Percentiles rank a stretch among this genome's conserved stretches.
These are phyloP conservation scores for Symbiodinium pilosum DNA, from an alignment of 73 alveolate species.

Conservation along the genomic window DNA sequence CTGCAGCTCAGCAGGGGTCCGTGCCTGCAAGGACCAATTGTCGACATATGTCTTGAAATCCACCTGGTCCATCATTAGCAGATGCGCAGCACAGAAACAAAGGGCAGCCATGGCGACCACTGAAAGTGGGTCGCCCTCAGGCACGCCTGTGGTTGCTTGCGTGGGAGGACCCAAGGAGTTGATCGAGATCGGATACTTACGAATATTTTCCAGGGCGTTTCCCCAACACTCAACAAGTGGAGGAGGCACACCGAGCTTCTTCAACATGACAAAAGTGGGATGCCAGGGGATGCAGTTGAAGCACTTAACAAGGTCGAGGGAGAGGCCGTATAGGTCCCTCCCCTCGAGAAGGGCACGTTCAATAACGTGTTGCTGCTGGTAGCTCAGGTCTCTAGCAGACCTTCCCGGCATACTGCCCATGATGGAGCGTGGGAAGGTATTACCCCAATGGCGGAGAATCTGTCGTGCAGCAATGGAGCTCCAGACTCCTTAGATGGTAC, in stretches of 20 bases:
- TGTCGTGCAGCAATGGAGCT: background rate
- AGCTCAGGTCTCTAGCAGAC: background rate
- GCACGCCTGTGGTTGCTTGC: background rate
- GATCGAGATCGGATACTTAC: background rate
- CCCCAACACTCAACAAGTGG: background rate
- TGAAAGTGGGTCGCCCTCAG: background rate
- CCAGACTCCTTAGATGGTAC: background rate
- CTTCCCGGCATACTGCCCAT: background rate
- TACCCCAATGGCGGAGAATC: background rate
- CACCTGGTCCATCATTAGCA: too few species aligned
- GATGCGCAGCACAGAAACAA: too few species aligned
- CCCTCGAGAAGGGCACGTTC: background rate
- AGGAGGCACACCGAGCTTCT: background rate
- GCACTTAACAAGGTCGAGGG: background rate
- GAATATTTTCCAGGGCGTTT: background rate
- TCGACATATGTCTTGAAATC: background rate
- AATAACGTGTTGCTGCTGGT: background rate
- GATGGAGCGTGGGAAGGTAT: background rate
- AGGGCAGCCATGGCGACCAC: background rate
- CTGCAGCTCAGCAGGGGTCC: too few species aligned
- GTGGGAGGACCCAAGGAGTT: background rate
- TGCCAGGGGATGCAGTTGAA: background rate
- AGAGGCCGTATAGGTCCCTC: background rate
- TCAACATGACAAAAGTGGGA: background rate
- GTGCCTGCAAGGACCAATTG: background rate